Conservation (phyloP, 495 filamentous ascomycete species). For the Halenospora varia region DNA sequence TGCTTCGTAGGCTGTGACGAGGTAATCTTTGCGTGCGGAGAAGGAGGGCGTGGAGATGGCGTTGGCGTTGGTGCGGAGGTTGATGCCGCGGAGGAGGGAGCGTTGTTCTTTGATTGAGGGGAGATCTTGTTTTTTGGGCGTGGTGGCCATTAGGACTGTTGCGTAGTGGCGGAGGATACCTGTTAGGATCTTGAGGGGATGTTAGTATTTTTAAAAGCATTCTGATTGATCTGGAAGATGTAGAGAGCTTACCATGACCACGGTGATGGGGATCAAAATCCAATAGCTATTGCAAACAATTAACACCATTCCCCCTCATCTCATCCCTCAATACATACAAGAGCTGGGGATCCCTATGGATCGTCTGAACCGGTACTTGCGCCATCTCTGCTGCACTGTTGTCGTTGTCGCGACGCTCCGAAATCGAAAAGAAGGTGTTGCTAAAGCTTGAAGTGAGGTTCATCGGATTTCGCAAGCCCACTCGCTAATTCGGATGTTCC, state of each 20-base stretch:
- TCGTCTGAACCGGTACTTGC: constrained; percentile 83
- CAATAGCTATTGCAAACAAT: constrained; percentile 64
- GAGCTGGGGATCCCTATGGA: constrained; percentile 96
- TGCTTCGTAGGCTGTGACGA: constrained; percentile 74
- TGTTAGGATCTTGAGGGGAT: constrained; percentile 69
- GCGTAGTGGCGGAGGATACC: constrained; percentile 96
- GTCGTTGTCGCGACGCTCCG: not conserved
- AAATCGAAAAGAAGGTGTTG: not conserved
- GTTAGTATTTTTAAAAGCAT: too few relatives aligned
- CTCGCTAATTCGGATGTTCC: constrained; percentile 19
- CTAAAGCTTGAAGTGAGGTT: too few relatives aligned
- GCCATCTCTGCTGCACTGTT: constrained; percentile 57
- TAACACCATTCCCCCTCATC: not conserved
- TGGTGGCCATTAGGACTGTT: constrained; percentile 77
- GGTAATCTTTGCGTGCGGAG: constrained; percentile 69
- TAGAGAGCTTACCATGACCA: constrained; percentile 74
- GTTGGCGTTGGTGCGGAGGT: constrained; percentile 74
- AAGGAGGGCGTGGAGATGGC: constrained; percentile 74
- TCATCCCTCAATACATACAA: constrained; percentile 56
- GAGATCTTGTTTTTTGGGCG: constrained; percentile 77
- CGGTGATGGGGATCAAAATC: constrained; percentile 94
- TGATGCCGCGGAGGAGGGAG: constrained; percentile 77
- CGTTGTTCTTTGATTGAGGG: constrained; percentile 82
- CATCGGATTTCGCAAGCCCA: too few relatives aligned
- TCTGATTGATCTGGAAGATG: too few relatives aligned